phyloP scores from a whole-genome alignment of 2,329 filamentous ascomycete genomes.

The Calonectria fujianensis region DNA sequence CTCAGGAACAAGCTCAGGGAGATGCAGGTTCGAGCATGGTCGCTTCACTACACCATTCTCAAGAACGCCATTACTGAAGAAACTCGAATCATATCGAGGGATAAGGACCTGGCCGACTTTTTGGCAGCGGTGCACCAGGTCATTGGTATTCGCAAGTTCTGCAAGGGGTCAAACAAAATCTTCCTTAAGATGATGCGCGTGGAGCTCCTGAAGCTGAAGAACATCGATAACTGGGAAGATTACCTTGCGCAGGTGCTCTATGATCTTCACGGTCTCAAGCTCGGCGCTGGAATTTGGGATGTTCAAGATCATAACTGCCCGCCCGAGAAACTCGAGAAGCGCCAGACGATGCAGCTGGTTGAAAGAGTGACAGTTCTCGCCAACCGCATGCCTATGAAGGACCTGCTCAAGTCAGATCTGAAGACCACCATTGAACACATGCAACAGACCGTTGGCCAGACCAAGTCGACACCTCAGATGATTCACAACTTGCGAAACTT shows the following conservation, averaged over 20 bases:
- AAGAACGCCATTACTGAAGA: conserved; percentile 84
- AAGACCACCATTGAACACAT: conserved; percentile 94
- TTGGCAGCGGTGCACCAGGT: conserved; percentile 89
- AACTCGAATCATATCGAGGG: conserved; percentile 77
- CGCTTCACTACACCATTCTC: conserved; percentile 87
- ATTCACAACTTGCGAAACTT: conserved; percentile 92
- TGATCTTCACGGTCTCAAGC: conserved; percentile 88
- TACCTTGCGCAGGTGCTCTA: conserved; percentile 91
- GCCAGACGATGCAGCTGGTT: conserved; percentile 86
- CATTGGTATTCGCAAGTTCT: conserved; percentile 88
- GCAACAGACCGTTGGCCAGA: conserved; percentile 87
- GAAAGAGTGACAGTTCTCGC: conserved; percentile 89
- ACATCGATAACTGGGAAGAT: conserved; percentile 87
- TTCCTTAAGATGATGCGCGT: conserved; percentile 93
- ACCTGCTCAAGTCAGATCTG: conserved; percentile 92
- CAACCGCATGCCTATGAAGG: conserved; percentile 90
- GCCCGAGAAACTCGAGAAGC: conserved; percentile 84
- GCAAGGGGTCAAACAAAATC: conserved; percentile 88
- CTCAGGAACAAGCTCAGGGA: conserved; percentile 84
- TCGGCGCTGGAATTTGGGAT: conserved; percentile 79
- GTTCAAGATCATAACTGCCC: conserved; percentile 88
- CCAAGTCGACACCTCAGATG: conserved; percentile 86
- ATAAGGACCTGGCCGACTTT: conserved; percentile 85
- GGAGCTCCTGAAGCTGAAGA: conserved; percentile 85
- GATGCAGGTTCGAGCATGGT: conserved; percentile 92